phyloP scores from a whole-genome alignment of 257 asterid species.

The Voacanga thouarsii region DNA sequence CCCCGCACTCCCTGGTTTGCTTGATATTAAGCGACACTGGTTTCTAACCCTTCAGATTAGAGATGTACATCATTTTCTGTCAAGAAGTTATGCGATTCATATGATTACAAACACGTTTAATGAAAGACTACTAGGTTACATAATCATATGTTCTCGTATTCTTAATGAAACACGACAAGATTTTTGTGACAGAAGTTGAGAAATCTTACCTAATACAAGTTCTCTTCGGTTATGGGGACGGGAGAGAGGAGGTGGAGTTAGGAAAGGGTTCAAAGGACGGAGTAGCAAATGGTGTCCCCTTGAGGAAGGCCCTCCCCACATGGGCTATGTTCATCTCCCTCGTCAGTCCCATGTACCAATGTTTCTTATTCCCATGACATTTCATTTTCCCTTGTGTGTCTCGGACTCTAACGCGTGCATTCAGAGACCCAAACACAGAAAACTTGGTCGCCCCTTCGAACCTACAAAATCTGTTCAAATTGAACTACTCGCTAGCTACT shows the following conservation, averaged over 20 bases:
- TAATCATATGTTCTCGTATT: no score
- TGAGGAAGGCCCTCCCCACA: constrained; percentile 3
- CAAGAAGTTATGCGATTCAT: no score
- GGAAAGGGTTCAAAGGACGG: no score
- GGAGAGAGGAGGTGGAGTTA: not conserved
- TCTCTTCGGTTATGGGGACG: not conserved
- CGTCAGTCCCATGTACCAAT: not conserved
- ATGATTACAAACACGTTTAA: no score
- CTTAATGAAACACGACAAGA: no score
- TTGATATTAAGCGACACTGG: not conserved
- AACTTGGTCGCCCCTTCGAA: not conserved
- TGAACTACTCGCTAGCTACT: not conserved
- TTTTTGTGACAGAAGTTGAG: no score
- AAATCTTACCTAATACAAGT: no score
- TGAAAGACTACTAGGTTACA: no score
- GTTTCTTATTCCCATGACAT: not conserved
- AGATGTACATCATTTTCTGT: no score
- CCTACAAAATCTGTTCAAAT: not conserved
- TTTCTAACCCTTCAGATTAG: not conserved
- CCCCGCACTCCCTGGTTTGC: not conserved
- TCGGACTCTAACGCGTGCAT: not conserved
- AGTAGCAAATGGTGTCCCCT: not conserved
- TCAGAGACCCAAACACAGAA: not conserved
- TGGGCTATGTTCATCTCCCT: constrained; percentile 2
- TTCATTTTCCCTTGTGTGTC: not conserved